Base-by-base conservation (phyloP, 768 basidiomycete genomes). In the Tubosaeta sp. region DNA sequence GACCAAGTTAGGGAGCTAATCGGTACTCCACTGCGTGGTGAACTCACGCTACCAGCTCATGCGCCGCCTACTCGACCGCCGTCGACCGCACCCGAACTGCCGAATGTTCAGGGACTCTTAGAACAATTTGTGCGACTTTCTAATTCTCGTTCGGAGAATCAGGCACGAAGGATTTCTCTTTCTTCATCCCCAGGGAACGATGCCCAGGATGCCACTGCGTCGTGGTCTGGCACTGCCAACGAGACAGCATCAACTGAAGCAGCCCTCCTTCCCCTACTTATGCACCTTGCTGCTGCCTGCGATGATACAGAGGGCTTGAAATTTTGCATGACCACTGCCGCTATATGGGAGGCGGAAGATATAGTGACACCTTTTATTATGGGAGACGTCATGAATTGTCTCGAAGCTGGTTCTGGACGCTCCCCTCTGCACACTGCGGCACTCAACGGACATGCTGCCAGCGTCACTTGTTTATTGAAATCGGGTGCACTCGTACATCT, bases 401-500 rank as follows among this genome's bases (percentile, higher is more conserved):
- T 86, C 24, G 90, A 91, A 44, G 68, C 76, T 2, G 79, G 84
- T 5, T 86, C 84, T 18, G 86, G 86, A 6, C 77, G 84, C 45
- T 82, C 88, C 10, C 86, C 91, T 10, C 68, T 94, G 39, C 91
- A 94, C 55, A 79, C 84, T 14, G 90, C 91, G 2, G 82, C 87
- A 25, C 64, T 93, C 30, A 82, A 84, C 47, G 88, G 90, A 2
- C 76, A 78, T 53, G 53, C 58, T 9, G 58, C 57, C 10, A 71
- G 73, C 34, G 69, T 74, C 34, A 63, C 63, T 29, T 60, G 79
- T 29, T 69, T 94, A 32, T 75, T 94, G 18, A 73, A 79, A 53
- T 80, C 81, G 0, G 91, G 91, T 5, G 89, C 90, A 1, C 71
- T 90, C 13, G 91, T 94, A 19, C 91, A 94, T 66, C 71, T 87